Conservation (phyloP, 2,329 filamentous ascomycete genomes). For the Colletotrichum chlorophyti region DNA sequence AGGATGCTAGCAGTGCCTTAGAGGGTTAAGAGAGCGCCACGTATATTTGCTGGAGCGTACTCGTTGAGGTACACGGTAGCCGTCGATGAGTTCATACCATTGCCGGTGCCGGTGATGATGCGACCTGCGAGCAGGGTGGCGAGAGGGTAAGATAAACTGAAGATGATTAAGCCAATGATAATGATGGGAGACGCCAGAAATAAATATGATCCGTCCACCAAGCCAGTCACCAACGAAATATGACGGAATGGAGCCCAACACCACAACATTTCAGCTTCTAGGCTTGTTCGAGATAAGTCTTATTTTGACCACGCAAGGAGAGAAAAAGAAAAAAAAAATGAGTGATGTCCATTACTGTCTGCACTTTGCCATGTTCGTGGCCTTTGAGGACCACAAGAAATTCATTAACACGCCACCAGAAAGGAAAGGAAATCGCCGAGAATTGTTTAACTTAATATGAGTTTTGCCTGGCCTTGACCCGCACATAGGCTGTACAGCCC, state of each 20-base stretch:
- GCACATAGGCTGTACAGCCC: too few relatives aligned
- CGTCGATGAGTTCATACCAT: conserved; percentile 46
- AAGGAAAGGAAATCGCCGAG: too few relatives aligned
- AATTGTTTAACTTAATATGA: too few relatives aligned
- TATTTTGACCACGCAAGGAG: too few relatives aligned
- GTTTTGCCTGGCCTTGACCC: too few relatives aligned
- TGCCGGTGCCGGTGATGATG: conserved; percentile 51
- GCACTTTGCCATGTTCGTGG: too few relatives aligned
- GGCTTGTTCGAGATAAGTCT: too few relatives aligned
- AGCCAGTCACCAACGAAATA: conserved; percentile 47
- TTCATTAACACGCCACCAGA: too few relatives aligned
- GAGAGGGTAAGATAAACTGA: conserved; percentile 44
- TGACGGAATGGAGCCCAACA: conserved; percentile 38
- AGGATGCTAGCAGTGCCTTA: conserved; percentile 54
- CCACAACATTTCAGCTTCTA: too few relatives aligned
- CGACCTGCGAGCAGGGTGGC: conserved; percentile 52
- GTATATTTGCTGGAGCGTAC: conserved; percentile 44
- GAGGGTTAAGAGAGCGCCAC: conserved; percentile 57
- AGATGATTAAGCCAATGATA: conserved; percentile 50
- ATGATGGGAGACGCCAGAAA: conserved; percentile 48
- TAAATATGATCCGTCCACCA: conserved; percentile 49
- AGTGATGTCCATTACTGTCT: too few relatives aligned
- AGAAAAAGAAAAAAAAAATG: too few relatives aligned
- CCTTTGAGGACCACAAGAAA: too few relatives aligned
- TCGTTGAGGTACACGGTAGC: conserved; percentile 46